These are phyloP conservation scores for Esteya vermicola DNA, from an alignment of 2,329 filamentous ascomycete genomes.

Conservation along the genomic window DNA sequence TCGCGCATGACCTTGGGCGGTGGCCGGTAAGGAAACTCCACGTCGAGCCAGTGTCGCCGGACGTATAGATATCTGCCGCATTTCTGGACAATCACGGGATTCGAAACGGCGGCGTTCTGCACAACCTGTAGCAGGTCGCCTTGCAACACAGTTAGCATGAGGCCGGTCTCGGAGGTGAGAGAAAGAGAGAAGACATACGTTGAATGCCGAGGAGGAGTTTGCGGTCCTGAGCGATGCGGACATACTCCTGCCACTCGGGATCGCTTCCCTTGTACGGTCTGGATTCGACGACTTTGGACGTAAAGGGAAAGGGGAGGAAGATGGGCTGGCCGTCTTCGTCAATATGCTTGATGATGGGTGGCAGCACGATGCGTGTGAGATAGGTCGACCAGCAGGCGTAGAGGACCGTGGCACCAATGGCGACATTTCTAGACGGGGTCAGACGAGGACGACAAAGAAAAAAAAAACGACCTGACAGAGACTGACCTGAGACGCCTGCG, in stretches of 20 bases:
- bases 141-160: conserved; percentile 11
- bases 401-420: conserved; percentile 9
- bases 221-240: conserved; percentile 40
- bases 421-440: conserved; percentile 5
- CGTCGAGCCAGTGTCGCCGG: conserved; percentile 42
- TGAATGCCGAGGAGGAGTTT: conserved; percentile 32
- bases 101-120: conserved; percentile 24
- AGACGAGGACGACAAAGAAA: not conserved
- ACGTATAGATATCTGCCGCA: conserved; percentile 34
- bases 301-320: conserved; percentile 51
- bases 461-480: not conserved
- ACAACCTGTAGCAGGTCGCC: conserved; percentile 31
- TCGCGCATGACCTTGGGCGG: conserved; percentile 45
- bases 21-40: conserved; percentile 43
- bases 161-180: no score
- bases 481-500: conserved; percentile 6
- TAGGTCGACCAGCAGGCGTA: conserved; percentile 20
- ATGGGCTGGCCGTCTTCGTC: conserved; percentile 21
- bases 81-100: conserved; percentile 25
- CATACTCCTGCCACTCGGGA: conserved; percentile 49
- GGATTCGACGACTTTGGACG: conserved; percentile 31
- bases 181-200: conserved; percentile 20
- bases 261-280: conserved; percentile 39
- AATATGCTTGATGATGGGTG: conserved; percentile 17
- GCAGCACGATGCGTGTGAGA: conserved; percentile 25